Evolutionary conservation across 1,284 basidiomycete species (phyloP), one percentile per base, ranked within the genome.

Genomic region (Heliocybe sulcata): DNA sequence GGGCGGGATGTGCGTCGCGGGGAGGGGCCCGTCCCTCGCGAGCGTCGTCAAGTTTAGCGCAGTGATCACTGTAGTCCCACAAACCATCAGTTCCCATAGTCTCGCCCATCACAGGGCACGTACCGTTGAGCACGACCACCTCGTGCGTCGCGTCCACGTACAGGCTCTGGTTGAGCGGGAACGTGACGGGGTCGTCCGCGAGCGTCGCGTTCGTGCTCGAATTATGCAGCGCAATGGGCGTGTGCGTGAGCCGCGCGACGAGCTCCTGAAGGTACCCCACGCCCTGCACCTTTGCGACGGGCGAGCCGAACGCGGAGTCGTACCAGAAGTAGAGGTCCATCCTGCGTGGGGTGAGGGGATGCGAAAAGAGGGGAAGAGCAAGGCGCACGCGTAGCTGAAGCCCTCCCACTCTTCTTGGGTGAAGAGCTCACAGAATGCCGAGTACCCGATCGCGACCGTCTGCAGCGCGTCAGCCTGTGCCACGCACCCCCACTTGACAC

Each of bases 371-470:
- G 26, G 23, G 10, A 23, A 31, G 38, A 48, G 12, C 1, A 16
- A 11, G 11, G 75, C 85, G 58, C 63, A 89, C 82, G 83, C 75
- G 58, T 94, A 95, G 66, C 92, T 82, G 67, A 92, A 95, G 11
- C 90, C 92, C 61, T 87, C 80, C 87, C 92, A 94, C 67, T 97
- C 94, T 48, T 92, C 85, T 64, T 88, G 77, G 0, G 90, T 94
- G 70, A 98, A 98, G 1, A 98, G 74, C 52, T 82, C 81, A 63
- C 95, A 98, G 71, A 96, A 97, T 60, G 83, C 86, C 26, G 89
- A 92, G 65, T 90, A 94, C 1, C 94, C 94, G 14, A 96, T 77
- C 0, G 92, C 88, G 38, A 94, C 92, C 2, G 94, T 96, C 85
- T 92, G 42, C 31, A 47, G 25, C 3, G 10, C 33, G 12, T 16